Evolutionary conservation across 2,329 filamentous ascomycete genomes (phyloP).

Genomic region (Esteya vermicola): DNA sequence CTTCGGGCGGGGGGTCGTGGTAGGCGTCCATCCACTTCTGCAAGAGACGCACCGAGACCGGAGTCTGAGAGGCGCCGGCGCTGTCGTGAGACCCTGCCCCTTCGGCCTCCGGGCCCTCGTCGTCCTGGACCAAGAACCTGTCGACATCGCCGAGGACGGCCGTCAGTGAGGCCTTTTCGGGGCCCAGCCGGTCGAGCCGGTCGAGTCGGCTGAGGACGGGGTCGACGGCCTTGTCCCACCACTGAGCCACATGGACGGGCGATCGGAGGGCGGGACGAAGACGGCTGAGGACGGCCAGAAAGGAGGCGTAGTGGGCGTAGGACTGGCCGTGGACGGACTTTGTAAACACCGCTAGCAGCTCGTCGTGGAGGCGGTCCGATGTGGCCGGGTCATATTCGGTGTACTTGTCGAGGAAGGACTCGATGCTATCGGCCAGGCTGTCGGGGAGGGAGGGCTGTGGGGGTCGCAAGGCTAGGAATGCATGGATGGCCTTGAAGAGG

Average conservation of each 20-base stretch:
- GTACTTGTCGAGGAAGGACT: conserved; percentile 54
- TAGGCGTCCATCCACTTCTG: conserved; percentile 40
- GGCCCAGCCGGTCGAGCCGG: conserved; percentile 37
- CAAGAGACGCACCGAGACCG: conserved; percentile 43
- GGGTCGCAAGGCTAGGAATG: conserved; percentile 32
- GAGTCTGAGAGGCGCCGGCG: conserved; percentile 20
- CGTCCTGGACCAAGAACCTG: conserved; percentile 48
- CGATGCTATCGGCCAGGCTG: conserved; percentile 46
- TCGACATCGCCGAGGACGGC: conserved; percentile 53
- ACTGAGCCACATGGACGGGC: conserved; percentile 48
- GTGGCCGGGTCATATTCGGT: conserved; percentile 51
- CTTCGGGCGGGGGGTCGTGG: conserved; percentile 18
- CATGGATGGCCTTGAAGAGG: conserved; percentile 40
- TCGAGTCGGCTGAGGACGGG: conserved; percentile 40
- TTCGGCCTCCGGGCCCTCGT: conserved; percentile 33
- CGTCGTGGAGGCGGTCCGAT: conserved; percentile 60
- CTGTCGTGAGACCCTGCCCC: conserved; percentile 21
- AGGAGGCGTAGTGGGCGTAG: conserved; percentile 43
- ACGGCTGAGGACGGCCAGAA: conserved; percentile 51
- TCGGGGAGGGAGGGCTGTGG: conserved; percentile 50
- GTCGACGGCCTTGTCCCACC: conserved; percentile 53
- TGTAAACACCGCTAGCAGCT: conserved; percentile 53
- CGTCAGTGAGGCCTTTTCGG: conserved; percentile 47
- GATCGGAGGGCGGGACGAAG: conserved; percentile 51
- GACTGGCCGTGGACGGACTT: conserved; percentile 44